A percentile compares a stretch with the other conserved stretches of the same genome.
Conservation (phyloP, 1,284 basidiomycete species). For the Apiotrichum akiyoshidainum region DNA sequence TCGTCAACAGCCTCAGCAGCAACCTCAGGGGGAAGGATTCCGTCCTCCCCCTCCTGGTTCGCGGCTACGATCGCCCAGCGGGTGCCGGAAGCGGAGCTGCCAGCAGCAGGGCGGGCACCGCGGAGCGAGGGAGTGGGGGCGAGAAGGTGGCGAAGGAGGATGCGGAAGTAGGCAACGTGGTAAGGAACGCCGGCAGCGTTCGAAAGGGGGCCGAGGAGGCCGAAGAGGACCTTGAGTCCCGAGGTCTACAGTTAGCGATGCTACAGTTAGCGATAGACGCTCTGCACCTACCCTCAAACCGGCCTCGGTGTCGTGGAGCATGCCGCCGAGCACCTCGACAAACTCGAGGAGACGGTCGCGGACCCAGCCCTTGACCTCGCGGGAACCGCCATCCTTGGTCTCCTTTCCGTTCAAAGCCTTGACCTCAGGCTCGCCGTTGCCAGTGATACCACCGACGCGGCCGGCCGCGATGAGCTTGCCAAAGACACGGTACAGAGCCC, state of each 20-base stretch:
- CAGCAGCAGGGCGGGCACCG: constrained; percentile 45
- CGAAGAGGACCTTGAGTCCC: constrained; percentile 72
- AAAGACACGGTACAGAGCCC: constrained; percentile 77
- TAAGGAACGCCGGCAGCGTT: constrained; percentile 56
- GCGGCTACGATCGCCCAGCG: constrained; percentile 8
- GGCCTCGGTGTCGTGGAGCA: constrained; percentile 71
- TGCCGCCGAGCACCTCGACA: constrained; percentile 62
- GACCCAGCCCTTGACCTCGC: constrained; percentile 72
- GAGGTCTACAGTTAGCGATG: constrained; percentile 58
- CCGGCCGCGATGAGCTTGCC: constrained; percentile 62
- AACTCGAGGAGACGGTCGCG: constrained; percentile 67
- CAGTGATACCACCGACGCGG: constrained; percentile 54
- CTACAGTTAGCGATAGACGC: background rate
- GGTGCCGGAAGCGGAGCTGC: constrained; percentile 28
- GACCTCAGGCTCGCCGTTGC: constrained; percentile 6
- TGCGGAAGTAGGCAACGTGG: constrained; percentile 42
- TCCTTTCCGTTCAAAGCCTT: constrained; percentile 28
- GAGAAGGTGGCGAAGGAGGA: constrained; percentile 41
- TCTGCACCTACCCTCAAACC: constrained; percentile 56
- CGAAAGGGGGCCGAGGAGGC: constrained; percentile 73
- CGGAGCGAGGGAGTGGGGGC: constrained; percentile 39
- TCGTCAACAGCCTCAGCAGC: constrained; percentile 41
- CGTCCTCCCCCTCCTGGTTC: constrained; percentile 37
- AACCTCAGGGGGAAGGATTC: constrained; percentile 66
- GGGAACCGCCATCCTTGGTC: constrained; percentile 54